These are phyloP conservation scores for Thyridium curvatum DNA, from an alignment of 2,329 filamentous ascomycete species.

Conservation along the genomic window DNA sequence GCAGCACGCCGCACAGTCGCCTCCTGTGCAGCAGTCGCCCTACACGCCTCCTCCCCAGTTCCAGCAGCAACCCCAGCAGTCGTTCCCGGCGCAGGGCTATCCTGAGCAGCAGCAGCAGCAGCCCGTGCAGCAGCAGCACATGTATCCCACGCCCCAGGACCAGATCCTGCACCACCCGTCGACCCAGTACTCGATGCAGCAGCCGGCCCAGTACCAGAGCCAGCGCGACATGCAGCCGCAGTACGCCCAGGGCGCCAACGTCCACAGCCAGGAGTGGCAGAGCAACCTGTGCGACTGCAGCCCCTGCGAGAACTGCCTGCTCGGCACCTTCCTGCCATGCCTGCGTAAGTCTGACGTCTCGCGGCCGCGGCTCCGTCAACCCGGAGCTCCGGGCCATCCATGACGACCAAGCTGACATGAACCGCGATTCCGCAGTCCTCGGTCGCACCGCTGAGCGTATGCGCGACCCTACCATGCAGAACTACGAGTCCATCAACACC, in stretches of 20 bases:
- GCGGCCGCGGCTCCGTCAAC: neutral
- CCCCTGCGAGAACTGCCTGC: slow-evolving; percentile 29
- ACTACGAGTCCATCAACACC: slow-evolving; percentile 29
- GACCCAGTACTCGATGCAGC: neutral
- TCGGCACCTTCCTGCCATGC: slow-evolving; percentile 34
- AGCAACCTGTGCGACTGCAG: slow-evolving; percentile 31
- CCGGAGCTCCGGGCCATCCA: too few species aligned
- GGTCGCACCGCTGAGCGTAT: slow-evolving; percentile 38
- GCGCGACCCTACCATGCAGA: slow-evolving; percentile 33
- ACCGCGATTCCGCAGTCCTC: slow-evolving; percentile 24
- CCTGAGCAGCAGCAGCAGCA: slow-evolving; percentile 9
- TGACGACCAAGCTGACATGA: too few species aligned
- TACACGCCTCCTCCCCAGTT: too few species aligned
- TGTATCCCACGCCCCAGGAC: slow-evolving; percentile 1
- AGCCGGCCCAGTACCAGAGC: slow-evolving; percentile 2
- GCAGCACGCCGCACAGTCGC: slow-evolving; percentile 1
- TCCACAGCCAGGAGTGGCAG: slow-evolving; percentile 26
- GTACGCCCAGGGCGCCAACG: slow-evolving; percentile 4
- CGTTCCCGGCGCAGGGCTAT: slow-evolving; percentile 4
- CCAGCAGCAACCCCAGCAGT: too few species aligned
- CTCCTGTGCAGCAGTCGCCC: too few species aligned
- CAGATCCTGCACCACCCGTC: too few species aligned
- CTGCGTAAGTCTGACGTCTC: slow-evolving; percentile 27
- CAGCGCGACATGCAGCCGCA: slow-evolving; percentile 4
- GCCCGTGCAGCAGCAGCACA: slow-evolving; percentile 2